A percentile compares a stretch with the other conserved stretches of the same genome.
Conservation (phyloP, 108 stramenopile species). For the Nannochloropsis granulata region DNA sequence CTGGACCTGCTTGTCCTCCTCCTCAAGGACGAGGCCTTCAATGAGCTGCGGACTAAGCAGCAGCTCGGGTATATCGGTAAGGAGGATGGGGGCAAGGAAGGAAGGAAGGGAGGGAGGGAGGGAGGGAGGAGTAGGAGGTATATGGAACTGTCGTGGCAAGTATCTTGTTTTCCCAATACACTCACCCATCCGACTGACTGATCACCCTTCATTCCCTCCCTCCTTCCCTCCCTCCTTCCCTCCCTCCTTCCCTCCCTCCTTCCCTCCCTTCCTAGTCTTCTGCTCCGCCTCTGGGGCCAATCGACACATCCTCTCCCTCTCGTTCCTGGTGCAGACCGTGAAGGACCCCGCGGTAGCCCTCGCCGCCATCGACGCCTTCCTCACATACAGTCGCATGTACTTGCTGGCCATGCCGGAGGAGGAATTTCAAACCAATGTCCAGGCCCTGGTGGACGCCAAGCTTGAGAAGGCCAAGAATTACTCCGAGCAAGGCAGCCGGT, state of each 20-base stretch:
- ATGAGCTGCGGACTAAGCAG: slow-evolving; percentile 67
- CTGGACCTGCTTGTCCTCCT: slow-evolving; percentile 52
- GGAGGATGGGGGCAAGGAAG: neutral
- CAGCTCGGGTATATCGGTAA: slow-evolving; percentile 60
- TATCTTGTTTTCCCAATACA: too few relatives aligned
- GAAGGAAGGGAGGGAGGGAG: too few relatives aligned
- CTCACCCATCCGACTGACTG: too few relatives aligned
- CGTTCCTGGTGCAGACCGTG: neutral
- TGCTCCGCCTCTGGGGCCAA: neutral
- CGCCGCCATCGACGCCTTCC: neutral
- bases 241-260: neutral
- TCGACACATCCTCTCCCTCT: neutral
- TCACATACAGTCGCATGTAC: neutral
- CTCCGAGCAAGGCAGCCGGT: neutral
- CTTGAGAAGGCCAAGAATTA: slow-evolving; percentile 20
- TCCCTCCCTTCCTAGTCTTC: neutral
- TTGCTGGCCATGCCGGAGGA: neutral
- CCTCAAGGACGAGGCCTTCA: slow-evolving; percentile 60
- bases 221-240: neutral
- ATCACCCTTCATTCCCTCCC: neutral
- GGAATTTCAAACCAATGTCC: neutral
- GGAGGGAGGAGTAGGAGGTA: too few relatives aligned
- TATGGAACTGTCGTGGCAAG: too few relatives aligned
- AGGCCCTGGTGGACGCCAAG: neutral
- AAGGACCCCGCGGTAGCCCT: neutral